Evolutionary conservation across 2,329 filamentous ascomycete genomes (phyloP), one percentile per base, ranked within the genome.

Genomic region (Hymenoscyphus albidus): DNA sequence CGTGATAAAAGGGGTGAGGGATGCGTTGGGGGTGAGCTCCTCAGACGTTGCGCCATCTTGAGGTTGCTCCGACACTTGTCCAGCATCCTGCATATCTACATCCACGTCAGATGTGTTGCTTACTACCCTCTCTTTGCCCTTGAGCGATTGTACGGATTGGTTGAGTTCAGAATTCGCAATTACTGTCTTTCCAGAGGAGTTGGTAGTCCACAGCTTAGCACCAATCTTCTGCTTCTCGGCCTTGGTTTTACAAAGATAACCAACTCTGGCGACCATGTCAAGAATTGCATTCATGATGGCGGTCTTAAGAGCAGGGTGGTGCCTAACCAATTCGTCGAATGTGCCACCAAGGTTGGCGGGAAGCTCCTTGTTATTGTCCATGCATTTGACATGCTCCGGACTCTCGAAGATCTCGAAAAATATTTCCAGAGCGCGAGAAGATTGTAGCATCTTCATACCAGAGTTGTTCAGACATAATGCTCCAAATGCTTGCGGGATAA

Each of bases 321-420:
- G 95, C 51, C 95, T 88, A 61, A 94, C 90, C 65, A 99, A 83
- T 77, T 99, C 95, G 76, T 99, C 95, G 73, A 99, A 97, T 51
- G 88, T 90, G 32, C 85, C 85, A 12, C 95, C 95, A 59, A 99
- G 84, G 48, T 87, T 85, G 38, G 84, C 85, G 10, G 93, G 85
- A 64, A 96, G 82, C 42, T 89, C 87, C 5, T 84, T 80, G 69
- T 97, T 94, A 44, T 82, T 81, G 67, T 91, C 87, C 83, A 99
- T 88, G 68, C 89, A 90, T 71, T 90, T 91, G 64, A 99, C 87
- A 77, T 99, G 96, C 16, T 87, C 84, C 2, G 93, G 88, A 70
- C 92, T 98, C 77, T 97, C 92, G 70, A 99, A 99, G n/a, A 98
- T 92, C 75, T 97, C 92, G 69, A 99, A 90, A 75, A 93, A 98